These are phyloP conservation scores for Diaporthe caulivora DNA, from an alignment of 2,329 filamentous ascomycete species.

Conservation along the genomic window DNA sequence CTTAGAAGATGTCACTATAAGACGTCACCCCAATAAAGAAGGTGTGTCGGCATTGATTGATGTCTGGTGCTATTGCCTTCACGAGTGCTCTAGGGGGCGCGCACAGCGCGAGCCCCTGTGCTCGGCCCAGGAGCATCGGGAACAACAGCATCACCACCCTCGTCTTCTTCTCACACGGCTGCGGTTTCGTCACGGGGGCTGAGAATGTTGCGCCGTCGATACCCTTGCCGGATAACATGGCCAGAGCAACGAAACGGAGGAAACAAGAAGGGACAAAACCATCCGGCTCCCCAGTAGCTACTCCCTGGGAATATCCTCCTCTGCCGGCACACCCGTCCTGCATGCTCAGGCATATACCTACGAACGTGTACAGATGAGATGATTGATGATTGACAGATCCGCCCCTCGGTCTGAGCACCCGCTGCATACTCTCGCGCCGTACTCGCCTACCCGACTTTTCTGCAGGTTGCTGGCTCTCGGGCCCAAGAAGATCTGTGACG, in stretches of 20 bases:
- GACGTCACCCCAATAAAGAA: constrained; percentile 12
- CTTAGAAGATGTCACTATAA: constrained; percentile 24
- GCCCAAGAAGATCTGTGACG: constrained; percentile 24
- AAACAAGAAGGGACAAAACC: not conserved
- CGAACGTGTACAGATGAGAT: constrained; percentile 25
- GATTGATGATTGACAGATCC: constrained; percentile 31
- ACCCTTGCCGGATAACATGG: constrained; percentile 1
- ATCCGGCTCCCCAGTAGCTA: not conserved
- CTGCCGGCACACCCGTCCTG: constrained; percentile 18
- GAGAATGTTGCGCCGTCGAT: not conserved
- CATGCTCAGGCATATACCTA: not conserved
- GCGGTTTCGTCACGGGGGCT: constrained; percentile 22
- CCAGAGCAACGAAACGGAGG: constrained; percentile 11
- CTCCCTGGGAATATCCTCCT: constrained; percentile 16
- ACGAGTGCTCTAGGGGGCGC: not conserved
- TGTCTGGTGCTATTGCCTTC: not conserved
- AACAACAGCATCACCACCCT: constrained; percentile 4
- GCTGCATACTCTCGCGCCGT: constrained; percentile 9
- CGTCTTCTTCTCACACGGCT: constrained; percentile 13
- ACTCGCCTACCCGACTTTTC: constrained; percentile 17
- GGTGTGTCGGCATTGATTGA: not conserved
- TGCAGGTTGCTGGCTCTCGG: constrained; percentile 21
- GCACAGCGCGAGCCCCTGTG: not conserved
- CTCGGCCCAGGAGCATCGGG: not conserved
- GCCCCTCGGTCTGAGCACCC: constrained; percentile 30